These are phyloP conservation scores for Botryotinia narcissicola DNA, from an alignment of 2,329 filamentous ascomycete species.

Conservation along the genomic window DNA sequence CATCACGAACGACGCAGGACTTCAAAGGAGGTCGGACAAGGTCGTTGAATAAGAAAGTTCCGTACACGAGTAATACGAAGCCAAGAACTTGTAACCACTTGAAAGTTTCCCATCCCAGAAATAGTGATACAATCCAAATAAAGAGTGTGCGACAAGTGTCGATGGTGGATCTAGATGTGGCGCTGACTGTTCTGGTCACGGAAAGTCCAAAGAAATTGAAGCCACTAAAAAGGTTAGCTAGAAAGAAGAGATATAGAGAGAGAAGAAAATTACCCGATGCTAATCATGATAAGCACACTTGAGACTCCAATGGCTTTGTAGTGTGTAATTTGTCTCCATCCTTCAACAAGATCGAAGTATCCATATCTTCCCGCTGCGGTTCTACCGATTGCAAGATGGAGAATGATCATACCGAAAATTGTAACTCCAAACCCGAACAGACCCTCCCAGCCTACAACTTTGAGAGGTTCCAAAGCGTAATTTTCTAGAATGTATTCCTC, in stretches of 20 bases:
- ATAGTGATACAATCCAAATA: slow-evolving; percentile 94
- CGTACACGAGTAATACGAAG: slow-evolving; percentile 88
- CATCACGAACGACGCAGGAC: slow-evolving; percentile 56
- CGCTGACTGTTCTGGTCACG: slow-evolving; percentile 84
- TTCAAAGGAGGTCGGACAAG: slow-evolving; percentile 80
- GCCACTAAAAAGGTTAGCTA: slow-evolving; percentile 54
- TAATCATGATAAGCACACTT: slow-evolving; percentile 91
- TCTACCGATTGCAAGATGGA: slow-evolving; percentile 74
- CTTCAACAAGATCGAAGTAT: slow-evolving; percentile 88
- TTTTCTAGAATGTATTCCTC: slow-evolving; percentile 90
- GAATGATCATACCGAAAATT: slow-evolving; percentile 70
- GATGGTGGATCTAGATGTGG: slow-evolving; percentile 91
- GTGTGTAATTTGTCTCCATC: slow-evolving; percentile 74
- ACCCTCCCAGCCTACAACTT: slow-evolving; percentile 95
- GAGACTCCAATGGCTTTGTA: slow-evolving; percentile 70
- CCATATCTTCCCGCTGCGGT: slow-evolving; percentile 73
- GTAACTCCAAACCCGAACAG: slow-evolving; percentile 86
- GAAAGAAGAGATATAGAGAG: background rate
- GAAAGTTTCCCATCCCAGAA: slow-evolving; percentile 94
- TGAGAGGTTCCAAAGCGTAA: slow-evolving; percentile 71
- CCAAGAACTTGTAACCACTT: slow-evolving; percentile 94
- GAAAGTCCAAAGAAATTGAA: slow-evolving; percentile 99
- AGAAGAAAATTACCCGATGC: slow-evolving; percentile 71
- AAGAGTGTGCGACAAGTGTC: slow-evolving; percentile 97
- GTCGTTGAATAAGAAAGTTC: slow-evolving; percentile 95